Base-by-base conservation (phyloP, 805 yeast genomes). In the Wickerhamiella azyma region DNA sequence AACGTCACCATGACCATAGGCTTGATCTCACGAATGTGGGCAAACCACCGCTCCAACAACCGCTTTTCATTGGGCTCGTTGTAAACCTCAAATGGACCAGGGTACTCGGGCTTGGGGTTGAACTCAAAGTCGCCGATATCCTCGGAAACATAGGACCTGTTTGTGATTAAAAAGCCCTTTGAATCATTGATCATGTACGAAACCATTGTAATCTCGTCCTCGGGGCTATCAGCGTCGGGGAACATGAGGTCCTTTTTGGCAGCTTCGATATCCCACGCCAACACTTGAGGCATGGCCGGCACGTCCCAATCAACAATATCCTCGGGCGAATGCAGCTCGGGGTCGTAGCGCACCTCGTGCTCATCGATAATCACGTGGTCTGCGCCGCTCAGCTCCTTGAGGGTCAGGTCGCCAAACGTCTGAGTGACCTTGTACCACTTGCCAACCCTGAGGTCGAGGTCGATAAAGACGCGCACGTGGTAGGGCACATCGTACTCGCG, bases 1-100 rank as follows among this genome's bases (percentile, higher is more conserved):
- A 85, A 92, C 0, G 98, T 92, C 1, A 96, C 94, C 46, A 94
- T 92, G n/a, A 92, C 94, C 0, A 97, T 89, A 1, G 99, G 98
- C 53, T 75, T 72, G 2, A 73, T 82, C 37, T 92, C 97, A 51
- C 86, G 68, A 19, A 92, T 75, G 60, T 92, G 98, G 54, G 84
- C 95, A 60, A 85, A 94, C 58, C 94, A 92, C 48, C 84, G 67
- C 45, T 71, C 67, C 28, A 92, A 62, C 5, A 86, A 66, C 4
- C 77, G 83, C 53, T 78, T 75, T 64, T 92, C 99, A 59, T 84
- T 81, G 0, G 75, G 70, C 61, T 89, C 98, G 61, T 92, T 92
- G 65, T 88, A 88, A 39, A 94, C 81, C 1, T 92, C 76, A 59
- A 92, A 92, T 13, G 71, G 56, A 11, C 99, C 99, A 1, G 85